Percentiles rank a stretch among this genome's conserved stretches.
Conservation (phyloP, 116 monocot genomes). For the Iris pallida region DNA sequence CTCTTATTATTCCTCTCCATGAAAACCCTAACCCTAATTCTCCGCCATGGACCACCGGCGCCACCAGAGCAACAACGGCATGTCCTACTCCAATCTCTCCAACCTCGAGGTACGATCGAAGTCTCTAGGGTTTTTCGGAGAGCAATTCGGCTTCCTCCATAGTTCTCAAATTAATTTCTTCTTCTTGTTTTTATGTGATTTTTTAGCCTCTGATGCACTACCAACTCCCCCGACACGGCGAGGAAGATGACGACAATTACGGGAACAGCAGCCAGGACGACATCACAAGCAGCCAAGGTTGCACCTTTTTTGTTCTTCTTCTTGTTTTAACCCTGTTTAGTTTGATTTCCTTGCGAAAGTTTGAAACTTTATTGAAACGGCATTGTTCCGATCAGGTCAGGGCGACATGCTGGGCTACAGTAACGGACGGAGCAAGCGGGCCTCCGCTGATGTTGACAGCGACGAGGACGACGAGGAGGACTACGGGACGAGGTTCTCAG, state of each 20-base stretch:
- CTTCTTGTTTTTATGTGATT: background rate
- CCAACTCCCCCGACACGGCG: conserved; percentile 51
- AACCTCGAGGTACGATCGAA: conserved; percentile 65
- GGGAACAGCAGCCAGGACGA: conserved; percentile 66
- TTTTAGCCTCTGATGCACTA: conserved; percentile 83
- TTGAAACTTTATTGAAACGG: background rate
- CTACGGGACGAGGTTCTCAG: conserved; percentile 51
- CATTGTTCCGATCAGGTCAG: conserved; percentile 29
- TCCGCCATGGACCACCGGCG: conserved; percentile 40
- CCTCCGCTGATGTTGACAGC: conserved; percentile 34
- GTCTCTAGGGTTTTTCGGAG: too few species aligned
- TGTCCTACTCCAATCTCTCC: conserved; percentile 76
- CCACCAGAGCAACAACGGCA: conserved; percentile 21
- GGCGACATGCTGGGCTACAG: conserved; percentile 39
- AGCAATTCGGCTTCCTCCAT: background rate
- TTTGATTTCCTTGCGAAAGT: background rate
- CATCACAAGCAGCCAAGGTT: conserved; percentile 67
- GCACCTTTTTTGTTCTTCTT: background rate
- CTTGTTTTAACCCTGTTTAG: background rate
- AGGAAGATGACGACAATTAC: conserved; percentile 47
- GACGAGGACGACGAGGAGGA: too few species aligned
- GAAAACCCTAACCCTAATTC: conserved; percentile 10
- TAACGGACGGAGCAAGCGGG: conserved; percentile 44
- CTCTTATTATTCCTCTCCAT: background rate
- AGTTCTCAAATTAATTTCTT: background rate